phyloP scores from a whole-genome alignment of 192 early-diverging fungal species.

The Rhizophagus prolifer region DNA sequence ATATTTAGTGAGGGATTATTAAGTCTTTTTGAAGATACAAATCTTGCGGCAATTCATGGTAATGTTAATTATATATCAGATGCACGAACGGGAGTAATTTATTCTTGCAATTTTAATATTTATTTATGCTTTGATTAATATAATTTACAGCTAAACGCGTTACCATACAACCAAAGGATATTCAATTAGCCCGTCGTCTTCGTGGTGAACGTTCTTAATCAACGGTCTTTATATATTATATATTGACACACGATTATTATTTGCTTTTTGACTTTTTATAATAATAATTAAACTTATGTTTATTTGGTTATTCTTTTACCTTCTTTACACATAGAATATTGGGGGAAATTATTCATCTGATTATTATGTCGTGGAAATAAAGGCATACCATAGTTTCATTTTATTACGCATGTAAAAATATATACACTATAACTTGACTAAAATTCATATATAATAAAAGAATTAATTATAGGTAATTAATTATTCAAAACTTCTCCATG shows the following conservation, averaged over 20 bases:
- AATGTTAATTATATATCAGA: slow-evolving; percentile 71
- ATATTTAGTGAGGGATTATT: slow-evolving; percentile 59
- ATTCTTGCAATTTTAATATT: not conserved
- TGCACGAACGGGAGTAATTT: not conserved
- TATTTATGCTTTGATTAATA: not conserved
- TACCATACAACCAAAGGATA: slow-evolving; percentile 99
- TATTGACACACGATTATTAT: too few species aligned
- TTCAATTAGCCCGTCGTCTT: slow-evolving; percentile 96
- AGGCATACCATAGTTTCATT: not conserved
- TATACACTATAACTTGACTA: not conserved
- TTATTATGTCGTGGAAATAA: not conserved
- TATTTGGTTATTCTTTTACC: not conserved
- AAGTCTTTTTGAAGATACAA: slow-evolving; percentile 93
- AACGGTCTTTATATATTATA: too few species aligned
- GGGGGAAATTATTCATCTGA: not conserved
- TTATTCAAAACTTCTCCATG: too few species aligned
- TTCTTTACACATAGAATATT: not conserved
- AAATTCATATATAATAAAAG: too few species aligned
- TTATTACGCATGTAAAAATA: not conserved
- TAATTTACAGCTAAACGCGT: slow-evolving; percentile 83
- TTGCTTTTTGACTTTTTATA: too few species aligned
- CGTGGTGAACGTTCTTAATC: slow-evolving; percentile 84
- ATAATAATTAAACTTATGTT: not conserved
- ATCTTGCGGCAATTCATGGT: slow-evolving; percentile 98
- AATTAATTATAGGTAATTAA: too few species aligned